Evolutionary conservation across 2,329 filamentous ascomycete species (phyloP), one percentile per base, ranked within the genome.

Genomic region (Zasmidium cellare): DNA sequence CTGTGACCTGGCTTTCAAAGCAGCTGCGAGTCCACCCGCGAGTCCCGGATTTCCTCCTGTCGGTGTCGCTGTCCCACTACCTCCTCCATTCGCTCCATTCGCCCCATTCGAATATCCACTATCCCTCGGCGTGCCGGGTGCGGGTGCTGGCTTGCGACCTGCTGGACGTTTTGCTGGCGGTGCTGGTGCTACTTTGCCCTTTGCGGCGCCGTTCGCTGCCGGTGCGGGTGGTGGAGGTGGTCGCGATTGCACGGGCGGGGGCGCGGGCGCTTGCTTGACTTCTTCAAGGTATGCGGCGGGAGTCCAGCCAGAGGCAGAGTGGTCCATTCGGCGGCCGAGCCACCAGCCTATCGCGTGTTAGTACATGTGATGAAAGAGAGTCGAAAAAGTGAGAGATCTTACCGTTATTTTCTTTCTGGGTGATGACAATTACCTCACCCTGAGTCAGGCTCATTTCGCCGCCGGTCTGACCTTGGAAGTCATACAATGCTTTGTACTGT

Each of bases 351-450:
- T 41, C 45, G 53, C 52, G 67, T 56, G 72, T 73, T 53, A 57
- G 65, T 55, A 41, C 7, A 9, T 41, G 35, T n/a, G 23, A 35
- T 54, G 28, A 55, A 6, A n/a, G 23, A 41, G 2, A 9, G 53
- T 14, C 16, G 28, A 12, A 51, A 16, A 46, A 24, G 14, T 18
- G n/a, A n/a, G n/a, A n/a, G 48, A 38, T 74, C 87, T 75, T 84
- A 96, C 93, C 94, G 72, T 97, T 97, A 74, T 84, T 87, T 76
- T 97, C 93, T 76, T 97, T 97, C 71, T 94, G 89, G n/a, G 96
- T 84, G 70, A 99, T 87, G 73, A 96, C 86, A 53, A 99, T 84
- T 50, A 96, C 76, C 62, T 97, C 90, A 51, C 89, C 92, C 51
- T 89, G 87, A 57, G 75, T 83, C 63, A 99, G 84, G 16, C 89